Base-by-base conservation (phyloP, 768 basidiomycete genomes). In the Flagelloscypha sp. region DNA sequence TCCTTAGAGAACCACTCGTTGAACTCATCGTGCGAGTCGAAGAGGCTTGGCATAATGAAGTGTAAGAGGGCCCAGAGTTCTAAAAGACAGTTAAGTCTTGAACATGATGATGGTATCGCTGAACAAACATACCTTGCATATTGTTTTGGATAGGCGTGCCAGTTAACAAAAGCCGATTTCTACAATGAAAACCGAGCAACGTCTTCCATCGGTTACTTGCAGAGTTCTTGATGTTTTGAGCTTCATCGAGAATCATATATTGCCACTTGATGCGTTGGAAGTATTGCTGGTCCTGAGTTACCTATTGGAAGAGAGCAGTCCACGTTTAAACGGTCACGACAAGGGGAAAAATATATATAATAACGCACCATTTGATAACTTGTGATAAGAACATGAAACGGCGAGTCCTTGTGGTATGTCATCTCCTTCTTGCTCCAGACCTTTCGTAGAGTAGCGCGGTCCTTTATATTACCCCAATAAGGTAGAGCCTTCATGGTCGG, bases 1-100 rank as follows among this genome's bases (percentile, higher is more conserved):
- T 97, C 95, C 59, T 97, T 95, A 8, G 94, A 95, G 57, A 99
- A 99, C 95, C 95, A 99, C 57, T 98, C 94, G 54, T 85, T 90
- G 67, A 99, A 99, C 61, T 99, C 95, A 52, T 98, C 93, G 50
- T 98, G 93, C 10, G 93, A 97, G 57, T 98, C 95, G 58, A 99
- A 99, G 36, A 99, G 66, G 54, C 87, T 93, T 3, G 95, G 95
- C 95, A 99, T 99, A 64, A 99, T 98, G 66, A 99, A 99, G 56
- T 99, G 95, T 27, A 99, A 68, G 40, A 99, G 68, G 1, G 95
- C 95, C 95, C 95, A 99, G 12, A 99, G 67, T 59, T 99, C 95
- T 94, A 49, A 12, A 21, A 22, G 20, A 18, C 38, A 24, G 36
- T 29, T 44, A 38, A 24, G 8, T 29, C 12, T 20, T 46, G 27